These are phyloP conservation scores for Tieghemostelium lacteum DNA, from an alignment of 78 protist genomes.

Conservation along the genomic window DNA sequence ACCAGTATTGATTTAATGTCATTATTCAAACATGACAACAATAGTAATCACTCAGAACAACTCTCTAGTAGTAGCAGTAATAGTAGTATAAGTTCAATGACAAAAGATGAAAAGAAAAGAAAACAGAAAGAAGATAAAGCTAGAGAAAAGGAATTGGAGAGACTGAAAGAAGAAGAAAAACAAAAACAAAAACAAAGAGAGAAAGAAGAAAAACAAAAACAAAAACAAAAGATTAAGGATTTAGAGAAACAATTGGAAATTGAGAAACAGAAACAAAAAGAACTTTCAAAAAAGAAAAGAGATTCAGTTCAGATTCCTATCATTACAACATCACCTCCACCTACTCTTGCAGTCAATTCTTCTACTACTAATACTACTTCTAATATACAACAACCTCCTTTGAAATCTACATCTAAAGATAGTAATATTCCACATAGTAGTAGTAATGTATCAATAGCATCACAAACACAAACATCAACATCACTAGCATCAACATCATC, in stretches of 20 bases:
- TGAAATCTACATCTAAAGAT: no score
- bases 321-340: no score
- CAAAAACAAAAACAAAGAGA: conserved; percentile 1
- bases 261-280: conserved; percentile 8
- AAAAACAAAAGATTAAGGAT: not conserved
- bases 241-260: not conserved
- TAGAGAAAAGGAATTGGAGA: conserved; percentile 7
- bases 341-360: not conserved
- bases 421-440: no score
- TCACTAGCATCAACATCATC: not conserved
- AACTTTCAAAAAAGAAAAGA: not conserved
- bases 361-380: not conserved
- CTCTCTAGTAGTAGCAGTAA: not conserved
- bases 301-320: no score
- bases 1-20: not conserved
- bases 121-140: conserved; percentile 3
- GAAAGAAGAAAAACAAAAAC: not conserved
- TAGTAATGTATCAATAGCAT: no score
- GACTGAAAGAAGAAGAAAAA: conserved; percentile 7
- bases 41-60: not conserved
- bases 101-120: conserved; percentile 2
- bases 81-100: not conserved
- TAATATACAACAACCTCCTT: no score
- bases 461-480: not conserved
- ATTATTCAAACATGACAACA: not conserved